phyloP scores from a whole-genome alignment of 2,329 filamentous ascomycete species.

The Penicillium hordei region DNA sequence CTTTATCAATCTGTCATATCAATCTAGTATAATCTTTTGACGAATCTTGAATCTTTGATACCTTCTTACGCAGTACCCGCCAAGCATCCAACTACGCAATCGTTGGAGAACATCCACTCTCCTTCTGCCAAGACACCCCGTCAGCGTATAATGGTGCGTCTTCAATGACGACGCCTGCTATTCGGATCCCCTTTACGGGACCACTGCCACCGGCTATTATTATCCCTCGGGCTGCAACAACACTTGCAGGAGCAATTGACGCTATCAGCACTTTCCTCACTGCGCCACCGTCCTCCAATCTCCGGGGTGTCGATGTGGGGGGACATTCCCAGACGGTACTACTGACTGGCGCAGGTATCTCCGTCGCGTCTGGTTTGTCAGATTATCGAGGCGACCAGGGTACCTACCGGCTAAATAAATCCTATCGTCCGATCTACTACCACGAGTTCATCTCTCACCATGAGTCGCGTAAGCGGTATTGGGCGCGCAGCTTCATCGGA shows the following conservation, averaged over 20 bases:
- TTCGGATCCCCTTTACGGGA: slow-evolving; percentile 89
- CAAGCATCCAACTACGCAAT: slow-evolving; percentile 14
- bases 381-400: slow-evolving; percentile 90
- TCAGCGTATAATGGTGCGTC: slow-evolving; percentile 30
- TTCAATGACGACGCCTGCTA: slow-evolving; percentile 67
- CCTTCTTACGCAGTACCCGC: background rate
- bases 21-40: background rate
- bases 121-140: slow-evolving; percentile 13
- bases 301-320: slow-evolving; percentile 46
- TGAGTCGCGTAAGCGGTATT: slow-evolving; percentile 86
- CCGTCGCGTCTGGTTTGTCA: slow-evolving; percentile 85
- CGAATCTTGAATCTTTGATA: background rate
- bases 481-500: slow-evolving; percentile 90
- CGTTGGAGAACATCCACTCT: slow-evolving; percentile 6
- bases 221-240: slow-evolving; percentile 69
- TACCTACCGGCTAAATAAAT: slow-evolving; percentile 88
- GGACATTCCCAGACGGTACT: slow-evolving; percentile 60
- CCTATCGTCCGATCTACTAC: slow-evolving; percentile 88
- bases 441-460: slow-evolving; percentile 82
- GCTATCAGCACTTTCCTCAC: slow-evolving; percentile 77
- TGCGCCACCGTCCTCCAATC: slow-evolving; percentile 54
- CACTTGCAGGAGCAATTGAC: slow-evolving; percentile 69
- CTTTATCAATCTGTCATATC: background rate
- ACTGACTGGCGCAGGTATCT: slow-evolving; percentile 84
- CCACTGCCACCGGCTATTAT: slow-evolving; percentile 73